Conservation (phyloP, 192 early-diverging fungal species). For the Oehlia diaphana region DNA sequence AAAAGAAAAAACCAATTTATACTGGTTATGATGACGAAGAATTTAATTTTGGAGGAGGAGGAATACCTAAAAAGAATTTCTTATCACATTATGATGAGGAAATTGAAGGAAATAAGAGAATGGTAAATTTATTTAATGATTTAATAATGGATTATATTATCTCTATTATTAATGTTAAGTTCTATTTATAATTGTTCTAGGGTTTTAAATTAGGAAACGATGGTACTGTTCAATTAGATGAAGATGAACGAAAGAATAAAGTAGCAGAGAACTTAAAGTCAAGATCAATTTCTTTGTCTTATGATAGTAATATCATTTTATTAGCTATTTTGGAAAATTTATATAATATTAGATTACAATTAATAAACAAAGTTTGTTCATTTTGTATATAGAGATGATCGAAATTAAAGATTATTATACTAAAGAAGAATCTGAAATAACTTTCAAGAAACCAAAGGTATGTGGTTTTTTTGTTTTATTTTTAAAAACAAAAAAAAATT, state of each 20-base stretch:
- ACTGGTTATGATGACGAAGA: slow-evolving; percentile 79
- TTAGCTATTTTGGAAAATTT: neutral
- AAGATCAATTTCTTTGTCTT: slow-evolving; percentile 52
- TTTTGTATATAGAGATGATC: slow-evolving; percentile 43
- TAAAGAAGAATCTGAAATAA: slow-evolving; percentile 72
- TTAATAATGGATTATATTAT: neutral
- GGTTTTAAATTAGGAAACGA: slow-evolving; percentile 57
- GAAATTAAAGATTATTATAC: slow-evolving; percentile 91
- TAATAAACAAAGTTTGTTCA: neutral
- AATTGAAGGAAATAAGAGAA: slow-evolving; percentile 39
- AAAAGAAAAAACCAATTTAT: slow-evolving; percentile 65
- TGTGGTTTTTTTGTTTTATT: neutral
- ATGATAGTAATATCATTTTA: slow-evolving; percentile 42
- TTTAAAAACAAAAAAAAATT: too few relatives aligned
- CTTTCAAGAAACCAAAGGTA: slow-evolving; percentile 83
- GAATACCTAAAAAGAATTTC: slow-evolving; percentile 48
- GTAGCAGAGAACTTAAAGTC: slow-evolving; percentile 50
- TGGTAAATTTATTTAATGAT: slow-evolving; percentile 1
- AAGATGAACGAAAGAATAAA: slow-evolving; percentile 30
- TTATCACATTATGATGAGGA: slow-evolving; percentile 85
- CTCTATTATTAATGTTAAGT: slow-evolving; percentile 5
- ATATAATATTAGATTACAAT: neutral
- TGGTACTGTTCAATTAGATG: slow-evolving; percentile 45
- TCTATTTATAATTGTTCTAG: slow-evolving; percentile 10
- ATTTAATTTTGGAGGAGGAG: slow-evolving; percentile 40